phyloP scores from a whole-genome alignment of 495 filamentous ascomycete species.

The Podospora bellae-mahoneyi region DNA sequence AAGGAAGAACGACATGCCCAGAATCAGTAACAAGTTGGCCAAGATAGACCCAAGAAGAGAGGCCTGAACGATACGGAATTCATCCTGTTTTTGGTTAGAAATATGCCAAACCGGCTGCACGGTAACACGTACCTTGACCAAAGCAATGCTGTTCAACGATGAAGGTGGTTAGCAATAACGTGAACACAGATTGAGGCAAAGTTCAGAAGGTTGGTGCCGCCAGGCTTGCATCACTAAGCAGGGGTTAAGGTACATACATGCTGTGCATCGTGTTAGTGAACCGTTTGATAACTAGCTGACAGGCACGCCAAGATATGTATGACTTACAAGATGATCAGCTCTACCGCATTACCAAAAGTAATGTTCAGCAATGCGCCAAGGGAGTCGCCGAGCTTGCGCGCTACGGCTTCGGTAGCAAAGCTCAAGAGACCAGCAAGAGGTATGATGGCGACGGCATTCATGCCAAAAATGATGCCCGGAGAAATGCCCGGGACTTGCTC shows the following conservation, averaged over 20 bases:
- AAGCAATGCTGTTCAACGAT: constrained; percentile 50
- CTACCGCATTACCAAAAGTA: constrained; percentile 86
- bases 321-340: constrained; percentile 69
- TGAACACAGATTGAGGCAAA: neutral
- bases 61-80: constrained; percentile 85
- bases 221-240: neutral
- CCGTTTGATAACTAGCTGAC: neutral
- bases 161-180: constrained; percentile 21
- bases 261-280: constrained; percentile 23
- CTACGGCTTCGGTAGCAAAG: constrained; percentile 79
- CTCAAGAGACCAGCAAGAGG: constrained; percentile 75
- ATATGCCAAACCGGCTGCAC: neutral
- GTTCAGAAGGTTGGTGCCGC: neutral
- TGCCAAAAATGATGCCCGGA: constrained; percentile 59
- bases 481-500: constrained; percentile 41
- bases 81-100: constrained; percentile 44
- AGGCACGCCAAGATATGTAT: neutral
- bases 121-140: constrained; percentile 49
- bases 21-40: constrained; percentile 78
- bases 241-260: constrained; percentile 31
- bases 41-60: constrained; percentile 85
- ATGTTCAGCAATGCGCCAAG: constrained; percentile 81
- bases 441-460: constrained; percentile 84
- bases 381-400: constrained; percentile 72
- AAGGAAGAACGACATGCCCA: constrained; percentile 84